Percentiles rank a stretch among this genome's conserved stretches.
These are phyloP conservation scores for Polymyxa betae DNA, from an alignment of 208 protist genomes.

Conservation along the genomic window DNA sequence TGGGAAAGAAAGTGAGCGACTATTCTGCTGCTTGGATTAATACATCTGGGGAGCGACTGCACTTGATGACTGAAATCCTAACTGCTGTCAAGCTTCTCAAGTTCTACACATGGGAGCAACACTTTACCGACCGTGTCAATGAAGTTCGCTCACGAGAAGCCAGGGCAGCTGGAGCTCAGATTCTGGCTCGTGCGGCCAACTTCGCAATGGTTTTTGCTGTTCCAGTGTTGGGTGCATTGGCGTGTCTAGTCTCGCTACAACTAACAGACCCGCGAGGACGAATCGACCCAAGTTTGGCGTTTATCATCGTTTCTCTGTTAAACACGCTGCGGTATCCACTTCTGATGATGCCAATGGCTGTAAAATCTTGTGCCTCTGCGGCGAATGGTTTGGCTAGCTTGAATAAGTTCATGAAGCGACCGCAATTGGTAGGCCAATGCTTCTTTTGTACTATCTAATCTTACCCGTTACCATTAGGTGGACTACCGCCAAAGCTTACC, in stretches of 20 bases:
- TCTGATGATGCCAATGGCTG: constrained; percentile 35
- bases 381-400: neutral
- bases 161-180: neutral
- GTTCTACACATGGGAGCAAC: constrained; percentile 56
- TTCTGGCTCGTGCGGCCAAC: constrained; percentile 24
- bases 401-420: neutral
- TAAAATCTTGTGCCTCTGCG: neutral
- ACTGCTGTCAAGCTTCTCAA: constrained; percentile 43
- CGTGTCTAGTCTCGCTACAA: constrained; percentile 23
- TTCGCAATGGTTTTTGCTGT: constrained; percentile 38
- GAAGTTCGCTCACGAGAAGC: neutral
- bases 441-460: neutral
- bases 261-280: constrained; percentile 3
- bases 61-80: constrained; percentile 47
- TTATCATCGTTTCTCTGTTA: neutral
- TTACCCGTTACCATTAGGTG: neutral
- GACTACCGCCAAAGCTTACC: neutral
- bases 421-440: neutral
- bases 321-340: constrained; percentile 13
- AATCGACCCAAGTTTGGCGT: neutral
- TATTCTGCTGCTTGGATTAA: constrained; percentile 36
- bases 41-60: neutral
- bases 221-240: constrained; percentile 25
- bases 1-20: neutral
- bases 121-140: constrained; percentile 42